Evolutionary conservation across 306 rosid species (phyloP).

Genomic region (Casuarina glauca): DNA sequence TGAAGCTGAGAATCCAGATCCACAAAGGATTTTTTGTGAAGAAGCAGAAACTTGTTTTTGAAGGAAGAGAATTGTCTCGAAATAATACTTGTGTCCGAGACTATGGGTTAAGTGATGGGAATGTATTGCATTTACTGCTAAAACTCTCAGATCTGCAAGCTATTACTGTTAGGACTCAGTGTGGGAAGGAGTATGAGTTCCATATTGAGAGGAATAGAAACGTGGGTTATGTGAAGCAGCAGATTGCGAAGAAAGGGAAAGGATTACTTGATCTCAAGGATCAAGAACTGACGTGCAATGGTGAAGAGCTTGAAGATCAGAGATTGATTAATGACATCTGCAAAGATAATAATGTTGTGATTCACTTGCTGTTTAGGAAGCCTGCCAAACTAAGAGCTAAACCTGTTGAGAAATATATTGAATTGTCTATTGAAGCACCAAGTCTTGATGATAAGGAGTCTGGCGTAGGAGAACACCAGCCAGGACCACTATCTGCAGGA

Average conservation of each 20-base stretch:
- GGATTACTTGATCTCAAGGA: constrained; percentile 54
- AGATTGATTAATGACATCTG: constrained; percentile 67
- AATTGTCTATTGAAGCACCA: constrained; percentile 59
- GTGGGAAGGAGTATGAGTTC: constrained; percentile 70
- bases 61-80: constrained; percentile 75
- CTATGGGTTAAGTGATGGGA: constrained; percentile 74
- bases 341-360: constrained; percentile 46
- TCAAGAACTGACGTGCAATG: constrained; percentile 64
- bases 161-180: constrained; percentile 56
- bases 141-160: constrained; percentile 68
- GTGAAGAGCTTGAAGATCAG: constrained; percentile 75
- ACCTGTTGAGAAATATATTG: constrained; percentile 57
- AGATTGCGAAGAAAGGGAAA: constrained; percentile 54
- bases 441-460: constrained; percentile 23
- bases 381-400: constrained; percentile 63
- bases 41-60: constrained; percentile 68
- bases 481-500: constrained; percentile 28
- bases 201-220: constrained; percentile 65
- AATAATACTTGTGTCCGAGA: constrained; percentile 55
- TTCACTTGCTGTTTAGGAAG: constrained; percentile 61
- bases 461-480: constrained; percentile 25
- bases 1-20: constrained; percentile 75
- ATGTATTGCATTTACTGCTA: constrained; percentile 59
- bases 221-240: constrained; percentile 70
- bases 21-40: constrained; percentile 58